These are phyloP conservation scores for Luffa aegyptiaca DNA, from an alignment of 306 rosid genomes.

Conservation along the genomic window DNA sequence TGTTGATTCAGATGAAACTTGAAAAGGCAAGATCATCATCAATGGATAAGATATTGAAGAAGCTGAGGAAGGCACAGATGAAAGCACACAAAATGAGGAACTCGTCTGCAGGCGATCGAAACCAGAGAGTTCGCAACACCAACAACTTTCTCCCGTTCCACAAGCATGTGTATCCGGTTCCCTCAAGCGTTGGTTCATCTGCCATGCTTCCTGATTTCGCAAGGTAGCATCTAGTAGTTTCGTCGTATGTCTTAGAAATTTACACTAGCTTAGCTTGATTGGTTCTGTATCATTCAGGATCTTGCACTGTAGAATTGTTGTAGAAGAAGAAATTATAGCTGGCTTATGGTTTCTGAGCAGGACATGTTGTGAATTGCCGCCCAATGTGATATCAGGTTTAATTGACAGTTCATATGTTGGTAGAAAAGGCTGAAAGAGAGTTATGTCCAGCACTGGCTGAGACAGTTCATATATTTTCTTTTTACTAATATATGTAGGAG, in stretches of 20 bases:
- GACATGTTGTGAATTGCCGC: not conserved
- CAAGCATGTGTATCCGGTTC: conserved; percentile 14
- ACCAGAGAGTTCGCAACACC: conserved; percentile 10
- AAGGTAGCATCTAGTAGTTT: not conserved
- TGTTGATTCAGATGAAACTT: conserved; percentile 55
- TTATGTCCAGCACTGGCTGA: no score
- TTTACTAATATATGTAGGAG: no score
- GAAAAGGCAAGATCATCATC: conserved; percentile 76
- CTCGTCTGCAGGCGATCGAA: conserved; percentile 14
- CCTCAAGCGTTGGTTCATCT: conserved; percentile 17
- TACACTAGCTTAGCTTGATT: not conserved
- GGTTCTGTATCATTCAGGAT: not conserved
- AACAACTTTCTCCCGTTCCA: conserved; percentile 4
- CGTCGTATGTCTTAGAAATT: not conserved
- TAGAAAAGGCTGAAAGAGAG: not conserved
- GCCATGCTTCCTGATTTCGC: conserved; percentile 18
- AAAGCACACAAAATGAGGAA: conserved; percentile 70
- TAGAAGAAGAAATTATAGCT: not conserved
- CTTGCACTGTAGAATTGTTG: not conserved
- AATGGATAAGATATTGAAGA: conserved; percentile 69
- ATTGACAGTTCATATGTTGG: not conserved
- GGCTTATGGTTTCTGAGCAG: not conserved
- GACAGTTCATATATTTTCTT: no score
- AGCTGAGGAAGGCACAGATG: conserved; percentile 57
- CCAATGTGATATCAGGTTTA: not conserved